Evolutionary conservation across 768 basidiomycete genomes (phyloP), one percentile per base, ranked within the genome.

Genomic region (Hortiboletus flavorubellus): DNA sequence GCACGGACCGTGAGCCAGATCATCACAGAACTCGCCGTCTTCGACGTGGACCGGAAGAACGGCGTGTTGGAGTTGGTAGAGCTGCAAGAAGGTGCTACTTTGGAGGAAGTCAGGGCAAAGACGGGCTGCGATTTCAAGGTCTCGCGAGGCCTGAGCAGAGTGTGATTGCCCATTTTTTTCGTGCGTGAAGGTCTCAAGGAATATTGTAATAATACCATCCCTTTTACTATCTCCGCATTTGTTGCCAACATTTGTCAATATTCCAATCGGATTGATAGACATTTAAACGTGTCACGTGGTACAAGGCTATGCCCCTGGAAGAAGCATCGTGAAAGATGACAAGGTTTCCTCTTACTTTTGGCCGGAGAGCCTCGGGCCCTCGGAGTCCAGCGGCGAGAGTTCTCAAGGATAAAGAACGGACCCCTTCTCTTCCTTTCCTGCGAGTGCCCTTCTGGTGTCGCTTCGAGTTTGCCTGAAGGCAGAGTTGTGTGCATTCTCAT

Each of bases 21-120:
- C 66, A 85, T 98, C 73, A 97, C 95, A 1, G 95, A 98, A 65
- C 81, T 97, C 21, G 88, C 85, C 16, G 93, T 93, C 31, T 98
- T 98, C 71, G 80, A 89, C 45, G 91, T 97, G 37, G 89, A 98
- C 72, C 79, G 93, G 43, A 73, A 73, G 48, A 81, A 78, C 41
- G 91, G 93, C 15, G 78, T 77, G 61, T 75, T 98, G 71, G 82
- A 80, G 49, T 74, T 98, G 66, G 83, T 78, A 43, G 95, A 97
- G 70, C 63, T 94, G 43, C 91, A 91, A n/a, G 83, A 87, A 59
- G 94, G 93, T 2, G 84, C 87, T 29, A 85, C 84, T 1, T 66
- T 96, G 49, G 91, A 93, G 29, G 91, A 95, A 65, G 85, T 97
- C 40, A 83, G 76, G 70, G 82, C 83, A 23, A 94, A 93, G 81